Percentiles rank a stretch among this genome's conserved stretches.
Evolutionary conservation across 768 basidiomycete genomes (phyloP).

Genomic region (Agaricus bisporus): DNA sequence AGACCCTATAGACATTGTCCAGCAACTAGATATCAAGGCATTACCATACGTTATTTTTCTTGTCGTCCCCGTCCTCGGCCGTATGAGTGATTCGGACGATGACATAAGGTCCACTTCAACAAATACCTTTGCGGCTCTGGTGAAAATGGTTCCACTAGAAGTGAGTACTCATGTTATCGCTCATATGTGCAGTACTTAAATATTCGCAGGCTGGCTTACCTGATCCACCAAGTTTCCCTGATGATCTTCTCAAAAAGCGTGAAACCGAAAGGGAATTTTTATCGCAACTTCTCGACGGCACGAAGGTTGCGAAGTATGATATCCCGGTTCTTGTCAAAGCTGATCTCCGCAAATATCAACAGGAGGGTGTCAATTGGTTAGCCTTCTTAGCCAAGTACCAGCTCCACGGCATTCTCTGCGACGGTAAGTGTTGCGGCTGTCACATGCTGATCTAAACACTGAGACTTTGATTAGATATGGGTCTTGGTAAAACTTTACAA

Average conservation of each 20-base stretch:
- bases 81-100: slow-evolving; percentile 95
- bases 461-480: slow-evolving; percentile 70
- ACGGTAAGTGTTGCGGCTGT: slow-evolving; percentile 52
- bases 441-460: background rate
- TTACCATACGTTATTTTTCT: slow-evolving; percentile 96
- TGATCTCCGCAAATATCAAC: slow-evolving; percentile 94
- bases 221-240: slow-evolving; percentile 89
- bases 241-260: slow-evolving; percentile 78
- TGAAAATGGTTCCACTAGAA: slow-evolving; percentile 98
- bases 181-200: background rate
- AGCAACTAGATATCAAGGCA: slow-evolving; percentile 87
- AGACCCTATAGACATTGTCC: slow-evolving; percentile 69
- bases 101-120: slow-evolving; percentile 90
- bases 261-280: slow-evolving; percentile 88
- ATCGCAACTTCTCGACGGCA: slow-evolving; percentile 89
- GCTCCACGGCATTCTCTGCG: slow-evolving; percentile 94
- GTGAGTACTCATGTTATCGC: slow-evolving; percentile 32
- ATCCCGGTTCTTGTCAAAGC: slow-evolving; percentile 89
- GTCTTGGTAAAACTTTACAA: slow-evolving; percentile 95
- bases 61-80: slow-evolving; percentile 90
- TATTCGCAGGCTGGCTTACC: slow-evolving; percentile 81
- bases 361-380: slow-evolving; percentile 98
- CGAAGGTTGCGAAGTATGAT: slow-evolving; percentile 85
- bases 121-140: slow-evolving; percentile 94
- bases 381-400: slow-evolving; percentile 98